Base-by-base conservation (phyloP, 129 eudicot species). In the Lactuca saligna region DNA sequence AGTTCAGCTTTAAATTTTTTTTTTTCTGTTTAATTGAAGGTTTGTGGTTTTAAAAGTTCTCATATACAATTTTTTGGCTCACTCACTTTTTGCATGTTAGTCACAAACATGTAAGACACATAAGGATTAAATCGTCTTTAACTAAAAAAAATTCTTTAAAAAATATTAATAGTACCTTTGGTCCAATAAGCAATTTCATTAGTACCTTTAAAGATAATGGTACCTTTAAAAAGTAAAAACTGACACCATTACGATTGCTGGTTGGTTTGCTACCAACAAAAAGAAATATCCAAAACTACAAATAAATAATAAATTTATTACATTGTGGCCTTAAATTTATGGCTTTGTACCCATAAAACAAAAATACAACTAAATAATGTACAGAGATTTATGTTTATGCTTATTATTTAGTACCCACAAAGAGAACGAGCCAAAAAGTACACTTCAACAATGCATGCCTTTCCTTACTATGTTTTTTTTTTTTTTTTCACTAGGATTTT, bases 401-500 rank as follows among this genome's bases (percentile, higher is more conserved):
- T 66, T 75, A 48, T 67, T 35, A 61, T 75, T 58, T 75, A 67
- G 34, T 75, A 50, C 62, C 73, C 69, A 75, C 74, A 75, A 68
- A 60, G 41, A 51, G 63, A 59, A 68, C 41, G 8, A 20, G 48
- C 59, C 75, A 71, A 58, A 70, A 58, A 16, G 56, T 44, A 71
- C 44, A 38, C 20, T 48, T 48, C 57, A 74, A 57, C 54, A 61
- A 48, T 66, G 79, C 39, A 68, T 67, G 41, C 1, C 57, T 67
- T 58, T 74, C n/a, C 50, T 34, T 73, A 60, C 5, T 32, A 12
- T 7, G 4, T 6, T 42, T 42, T 14, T 8, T 7, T 41, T 6
- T 6, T 42, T 42, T 14, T 8, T 7, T 41, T 6, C 20, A 12
- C 16, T 29, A 14, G 49, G 49, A 42, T 42, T 42, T 42, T 42